Conservation (phyloP, 352 stramenopile genomes). For the Globisporangium recalcitrans region DNA sequence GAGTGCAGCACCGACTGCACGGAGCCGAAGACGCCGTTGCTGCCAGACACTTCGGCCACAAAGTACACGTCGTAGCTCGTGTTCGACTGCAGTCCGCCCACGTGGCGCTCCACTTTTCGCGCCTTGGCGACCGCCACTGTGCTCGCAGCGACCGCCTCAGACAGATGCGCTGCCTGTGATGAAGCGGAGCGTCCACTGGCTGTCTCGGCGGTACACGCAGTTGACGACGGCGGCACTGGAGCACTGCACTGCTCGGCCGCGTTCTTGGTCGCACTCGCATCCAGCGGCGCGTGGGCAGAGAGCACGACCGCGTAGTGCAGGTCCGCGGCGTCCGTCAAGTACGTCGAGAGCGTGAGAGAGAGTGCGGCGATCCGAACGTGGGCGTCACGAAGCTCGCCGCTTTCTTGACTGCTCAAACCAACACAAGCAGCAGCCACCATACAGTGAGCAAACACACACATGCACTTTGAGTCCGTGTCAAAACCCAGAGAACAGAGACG, state of each 20-base stretch:
- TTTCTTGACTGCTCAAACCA: neutral
- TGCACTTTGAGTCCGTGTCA: neutral
- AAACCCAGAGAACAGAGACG: neutral
- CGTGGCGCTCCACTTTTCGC: slow-evolving; percentile 45
- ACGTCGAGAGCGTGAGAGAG: slow-evolving; percentile 72
- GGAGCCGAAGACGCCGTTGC: slow-evolving; percentile 71
- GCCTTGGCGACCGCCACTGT: slow-evolving; percentile 41
- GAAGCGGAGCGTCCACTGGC: neutral
- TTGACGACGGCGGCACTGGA: neutral
- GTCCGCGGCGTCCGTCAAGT: slow-evolving; percentile 62
- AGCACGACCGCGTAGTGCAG: slow-evolving; percentile 64
- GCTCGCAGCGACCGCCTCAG: slow-evolving; percentile 21
- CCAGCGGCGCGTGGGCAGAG: slow-evolving; percentile 30
- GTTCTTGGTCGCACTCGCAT: slow-evolving; percentile 48
- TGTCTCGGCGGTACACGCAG: neutral
- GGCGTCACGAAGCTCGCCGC: slow-evolving; percentile 44
- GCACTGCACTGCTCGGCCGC: slow-evolving; percentile 24
- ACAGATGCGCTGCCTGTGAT: neutral
- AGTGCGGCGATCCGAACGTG: slow-evolving; percentile 31
- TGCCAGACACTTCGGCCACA: slow-evolving; percentile 66
- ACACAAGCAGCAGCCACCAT: neutral
- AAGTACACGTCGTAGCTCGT: slow-evolving; percentile 83
- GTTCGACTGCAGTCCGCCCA: slow-evolving; percentile 43
- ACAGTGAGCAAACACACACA: neutral
- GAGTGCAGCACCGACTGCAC: slow-evolving; percentile 62